Percentiles rank a stretch among this genome's conserved stretches.
Conservation (phyloP, 352 stramenopile species). For the Pythium biforme region DNA sequence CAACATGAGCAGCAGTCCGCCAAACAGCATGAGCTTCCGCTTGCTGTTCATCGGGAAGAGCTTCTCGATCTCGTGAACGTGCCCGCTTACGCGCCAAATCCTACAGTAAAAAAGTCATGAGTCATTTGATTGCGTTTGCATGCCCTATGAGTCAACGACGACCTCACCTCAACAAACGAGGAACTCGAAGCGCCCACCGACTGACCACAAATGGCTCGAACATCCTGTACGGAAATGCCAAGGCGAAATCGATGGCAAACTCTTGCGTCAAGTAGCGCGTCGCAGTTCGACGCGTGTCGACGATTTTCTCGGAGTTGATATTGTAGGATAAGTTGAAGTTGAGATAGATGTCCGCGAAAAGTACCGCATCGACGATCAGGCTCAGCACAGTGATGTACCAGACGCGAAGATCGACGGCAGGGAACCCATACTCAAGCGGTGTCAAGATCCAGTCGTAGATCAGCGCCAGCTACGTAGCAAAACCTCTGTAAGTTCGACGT, state of each 20-base stretch:
- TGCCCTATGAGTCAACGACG: no score
- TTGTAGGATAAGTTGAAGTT: constrained; percentile 63
- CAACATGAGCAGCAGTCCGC: background rate
- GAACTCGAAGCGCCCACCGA: constrained; percentile 6
- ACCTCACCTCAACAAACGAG: background rate
- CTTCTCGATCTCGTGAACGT: background rate
- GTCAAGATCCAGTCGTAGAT: constrained; percentile 52
- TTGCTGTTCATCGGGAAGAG: background rate
- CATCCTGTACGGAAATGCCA: constrained; percentile 44
- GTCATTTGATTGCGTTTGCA: background rate
- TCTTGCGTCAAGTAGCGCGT: constrained; percentile 35
- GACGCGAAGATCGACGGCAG: constrained; percentile 32
- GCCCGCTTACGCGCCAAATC: background rate
- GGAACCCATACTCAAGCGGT: constrained; percentile 54
- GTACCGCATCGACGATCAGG: constrained; percentile 28
- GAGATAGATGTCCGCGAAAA: constrained; percentile 47
- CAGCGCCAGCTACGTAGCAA: constrained; percentile 18
- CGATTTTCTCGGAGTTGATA: constrained; percentile 52
- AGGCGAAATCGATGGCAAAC: constrained; percentile 49
- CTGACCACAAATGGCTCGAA: constrained; percentile 4
- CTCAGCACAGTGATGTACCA: constrained; percentile 36
- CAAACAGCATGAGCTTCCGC: background rate
- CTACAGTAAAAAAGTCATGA: background rate
- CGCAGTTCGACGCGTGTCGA: constrained; percentile 38
- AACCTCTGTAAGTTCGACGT: background rate